Conservation (phyloP, 2,329 filamentous ascomycete genomes). For the Cryphonectria parasitica region DNA sequence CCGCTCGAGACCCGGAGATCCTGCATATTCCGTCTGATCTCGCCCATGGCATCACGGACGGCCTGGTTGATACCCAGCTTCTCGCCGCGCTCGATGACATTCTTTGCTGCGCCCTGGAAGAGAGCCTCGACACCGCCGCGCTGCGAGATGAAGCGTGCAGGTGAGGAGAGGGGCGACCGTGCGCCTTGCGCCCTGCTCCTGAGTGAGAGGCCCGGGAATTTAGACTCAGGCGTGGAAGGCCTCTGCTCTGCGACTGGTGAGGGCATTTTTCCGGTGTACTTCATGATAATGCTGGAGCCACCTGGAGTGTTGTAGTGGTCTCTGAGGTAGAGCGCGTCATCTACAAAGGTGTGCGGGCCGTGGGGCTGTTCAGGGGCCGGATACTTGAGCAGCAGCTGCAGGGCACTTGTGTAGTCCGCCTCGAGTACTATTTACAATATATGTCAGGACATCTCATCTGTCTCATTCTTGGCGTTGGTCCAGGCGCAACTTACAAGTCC, state of each 20-base stretch:
- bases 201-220: conserved; percentile 42
- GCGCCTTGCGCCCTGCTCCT: conserved; percentile 45
- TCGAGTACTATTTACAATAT: conserved; percentile 65
- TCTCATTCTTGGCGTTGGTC: not conserved
- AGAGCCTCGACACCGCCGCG: conserved; percentile 69
- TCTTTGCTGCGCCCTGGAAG: conserved; percentile 76
- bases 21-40: conserved; percentile 77
- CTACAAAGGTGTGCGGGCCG: conserved; percentile 77
- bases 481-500: conserved; percentile 68
- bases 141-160: conserved; percentile 56
- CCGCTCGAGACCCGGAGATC: conserved; percentile 48
- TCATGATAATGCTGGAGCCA: conserved; percentile 68
- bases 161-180: conserved; percentile 51
- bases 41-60: conserved; percentile 78
- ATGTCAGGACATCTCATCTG: conserved; percentile 22
- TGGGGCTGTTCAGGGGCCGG: conserved; percentile 66
- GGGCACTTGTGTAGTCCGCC: conserved; percentile 83
- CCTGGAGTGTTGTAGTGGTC: conserved; percentile 66
- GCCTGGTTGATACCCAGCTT: conserved; percentile 80
- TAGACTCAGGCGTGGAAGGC: conserved; percentile 40
- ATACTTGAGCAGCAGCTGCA: conserved; percentile 84
- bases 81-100: conserved; percentile 73
- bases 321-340: conserved; percentile 78
- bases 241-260: conserved; percentile 33
- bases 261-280: conserved; percentile 67